Base-by-base conservation (phyloP, 129 eudicot genomes). In the Solidago caesia region DNA sequence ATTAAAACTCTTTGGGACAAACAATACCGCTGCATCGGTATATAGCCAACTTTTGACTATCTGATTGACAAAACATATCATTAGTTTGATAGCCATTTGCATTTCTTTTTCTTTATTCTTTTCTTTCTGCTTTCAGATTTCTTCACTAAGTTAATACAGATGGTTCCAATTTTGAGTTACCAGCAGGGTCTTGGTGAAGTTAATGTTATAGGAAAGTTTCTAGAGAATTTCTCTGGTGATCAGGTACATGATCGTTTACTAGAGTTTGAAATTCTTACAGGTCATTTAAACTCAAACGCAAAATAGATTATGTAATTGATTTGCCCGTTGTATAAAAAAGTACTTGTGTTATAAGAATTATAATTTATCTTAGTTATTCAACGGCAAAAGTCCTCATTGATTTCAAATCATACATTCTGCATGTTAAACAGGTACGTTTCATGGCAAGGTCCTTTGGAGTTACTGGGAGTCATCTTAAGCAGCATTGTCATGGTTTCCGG, bases 391-490 rank as follows among this genome's bases (percentile, higher is more conserved):
- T 33, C 39, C 39, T 33, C 39, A 33, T 33, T 33, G 39, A 33
- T 33, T 56, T 15, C 59, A 53, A n/a, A 60, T 61, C 59, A 15
- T 62, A 4, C 25, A 57, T 73, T 68, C 16, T 75, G 45, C 44
- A 7, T 58, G 58, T 69, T 64, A 71, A 61, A 80, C 87, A 95
- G 99, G 97, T 89, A 65, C 96, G 99, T 42, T 95, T 95, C 83
- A 75, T 91, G 52, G 99, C 96, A 44, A 85, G 96, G 84, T 95
- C 99, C 44, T 95, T 95, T 77, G 97, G 87, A 76, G 89, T 91
- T 42, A 97, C 99, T 45, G 99, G 99, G 51, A 95, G 89, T 81
- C 97, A 95, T 91, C 91, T 95, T 82, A 97, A 97, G 71, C 99
- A 95, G 80, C 99, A 95, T 74, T 91, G 97, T 87, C 96, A 95